Evolutionary conservation across 2,329 filamentous ascomycete species (phyloP), one percentile per base, ranked within the genome.

Genomic region (Arthroderma uncinatum): DNA sequence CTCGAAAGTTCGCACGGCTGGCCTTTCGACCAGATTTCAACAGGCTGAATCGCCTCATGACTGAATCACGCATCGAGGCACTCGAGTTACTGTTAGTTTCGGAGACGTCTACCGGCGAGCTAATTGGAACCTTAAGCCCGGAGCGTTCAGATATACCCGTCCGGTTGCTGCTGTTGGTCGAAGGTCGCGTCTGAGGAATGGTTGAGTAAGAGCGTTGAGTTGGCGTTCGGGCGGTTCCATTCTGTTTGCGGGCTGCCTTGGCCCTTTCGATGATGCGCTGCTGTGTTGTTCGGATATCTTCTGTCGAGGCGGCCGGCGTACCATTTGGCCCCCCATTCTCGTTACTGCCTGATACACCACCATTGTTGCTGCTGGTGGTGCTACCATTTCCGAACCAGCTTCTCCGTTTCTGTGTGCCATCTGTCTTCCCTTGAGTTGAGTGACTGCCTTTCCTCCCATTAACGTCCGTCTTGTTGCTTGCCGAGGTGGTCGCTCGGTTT

Each of bases 31-130:
- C 84, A 54, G 90, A 78, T 68, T 86, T 87, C 66, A 94, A 76
- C 65, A 90, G 76, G 68, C 87, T 93, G 62, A 94, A 77, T 66
- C 89, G 76, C 74, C 89, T 92, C 72, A 85, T 83, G 62, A 94
- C 81, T 58, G 83, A 86, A 36, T 80, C 81, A 55, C 80, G 80
- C 65, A 70, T 67, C 37, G 64, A 59, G 21, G 61, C 59, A 52
- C 57, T 62, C 10, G 55, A 61, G 39, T 42, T 42, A 40, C 23
- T 44, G 23, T 28, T 40, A 34, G 28, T 53, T 37, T 44, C 48
- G 25, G 53, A 23, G 8, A 40, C 33, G 10, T 58, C 58, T 25
- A 42, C 54, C 33, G 25, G 10, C 19, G 57, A 34, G 21, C 56
- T 56, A 25, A 53, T 56, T 21, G 44, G 48, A 2, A 50, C 52